These are phyloP conservation scores for Carex scoparia DNA, from an alignment of 176 grass and related monocot genomes.

Conservation along the genomic window DNA sequence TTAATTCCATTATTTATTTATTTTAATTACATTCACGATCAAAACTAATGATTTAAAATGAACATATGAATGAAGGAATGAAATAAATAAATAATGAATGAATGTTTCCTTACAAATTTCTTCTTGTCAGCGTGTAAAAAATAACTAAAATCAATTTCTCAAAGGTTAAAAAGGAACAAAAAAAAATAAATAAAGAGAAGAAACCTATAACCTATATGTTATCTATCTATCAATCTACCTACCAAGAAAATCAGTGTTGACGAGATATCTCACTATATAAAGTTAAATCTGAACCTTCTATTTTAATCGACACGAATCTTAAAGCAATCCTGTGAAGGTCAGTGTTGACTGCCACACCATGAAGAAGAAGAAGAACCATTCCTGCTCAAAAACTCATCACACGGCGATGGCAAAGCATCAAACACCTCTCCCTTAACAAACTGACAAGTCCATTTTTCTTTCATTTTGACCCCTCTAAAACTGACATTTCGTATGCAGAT, in stretches of 20 bases:
- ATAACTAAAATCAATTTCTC: background rate
- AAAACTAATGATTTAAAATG: background rate
- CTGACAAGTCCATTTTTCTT: slow-evolving; percentile 55
- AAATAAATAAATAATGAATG: background rate
- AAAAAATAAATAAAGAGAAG: background rate
- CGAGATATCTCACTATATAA: no score
- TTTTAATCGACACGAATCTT: no score
- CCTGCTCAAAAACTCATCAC: slow-evolving; percentile 45
- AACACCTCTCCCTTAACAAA: slow-evolving; percentile 59
- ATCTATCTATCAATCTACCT: background rate
- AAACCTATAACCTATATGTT: background rate
- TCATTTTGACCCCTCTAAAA: slow-evolving; percentile 33
- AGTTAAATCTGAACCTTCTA: no score
- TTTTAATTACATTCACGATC: background rate
- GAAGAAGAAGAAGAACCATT: slow-evolving; percentile 39
- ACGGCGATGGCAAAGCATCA: slow-evolving; percentile 59
- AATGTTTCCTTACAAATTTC: background rate
- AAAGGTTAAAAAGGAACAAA: no score
- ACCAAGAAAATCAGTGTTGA: no score
- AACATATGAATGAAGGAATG: background rate
- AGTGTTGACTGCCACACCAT: slow-evolving; percentile 35
- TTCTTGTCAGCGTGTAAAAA: background rate
- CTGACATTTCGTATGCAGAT: slow-evolving; percentile 76
- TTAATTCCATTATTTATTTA: no score
- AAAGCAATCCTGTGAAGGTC: background rate